Evolutionary conservation across 345 rosid species (phyloP).

Genomic region (Mangifera indica): DNA sequence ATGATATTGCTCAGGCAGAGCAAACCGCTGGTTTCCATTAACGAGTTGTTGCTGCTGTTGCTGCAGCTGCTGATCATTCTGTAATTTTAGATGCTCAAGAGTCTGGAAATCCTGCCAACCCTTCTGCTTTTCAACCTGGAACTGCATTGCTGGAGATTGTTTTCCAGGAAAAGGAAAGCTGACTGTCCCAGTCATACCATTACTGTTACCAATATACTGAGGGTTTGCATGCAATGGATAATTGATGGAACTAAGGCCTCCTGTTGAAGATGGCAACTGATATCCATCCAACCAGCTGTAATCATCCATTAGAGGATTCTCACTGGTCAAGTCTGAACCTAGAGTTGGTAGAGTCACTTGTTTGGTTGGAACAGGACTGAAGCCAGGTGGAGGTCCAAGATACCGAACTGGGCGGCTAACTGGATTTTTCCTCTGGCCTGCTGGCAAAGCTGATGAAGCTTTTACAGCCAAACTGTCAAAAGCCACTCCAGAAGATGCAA

Average conservation of each 20-base stretch:
- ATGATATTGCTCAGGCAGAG: constrained; percentile 71
- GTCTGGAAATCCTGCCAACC: constrained; percentile 54
- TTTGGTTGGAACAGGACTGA: constrained; percentile 63
- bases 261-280: constrained; percentile 56
- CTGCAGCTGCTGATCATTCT: constrained; percentile 48
- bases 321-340: constrained; percentile 33
- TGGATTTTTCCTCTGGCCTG: constrained; percentile 56
- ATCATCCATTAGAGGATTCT: constrained; percentile 58
- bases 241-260: constrained; percentile 45
- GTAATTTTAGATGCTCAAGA: constrained; percentile 43
- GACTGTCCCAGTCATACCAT: constrained; percentile 50
- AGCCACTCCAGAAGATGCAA: constrained; percentile 35
- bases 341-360: constrained; percentile 45
- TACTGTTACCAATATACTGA: constrained; percentile 44
- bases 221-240: constrained; percentile 44
- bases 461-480: constrained; percentile 45
- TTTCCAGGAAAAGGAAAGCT: constrained; percentile 90
- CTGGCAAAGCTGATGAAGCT: constrained; percentile 37
- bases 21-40: constrained; percentile 52
- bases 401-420: constrained; percentile 74
- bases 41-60: constrained; percentile 39
- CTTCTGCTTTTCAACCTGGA: constrained; percentile 47
- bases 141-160: constrained; percentile 54
- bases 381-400: constrained; percentile 97
- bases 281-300: constrained; percentile 99